Conservation (phyloP, 306 rosid genomes). For the Cotoneaster glaucophyllus region DNA sequence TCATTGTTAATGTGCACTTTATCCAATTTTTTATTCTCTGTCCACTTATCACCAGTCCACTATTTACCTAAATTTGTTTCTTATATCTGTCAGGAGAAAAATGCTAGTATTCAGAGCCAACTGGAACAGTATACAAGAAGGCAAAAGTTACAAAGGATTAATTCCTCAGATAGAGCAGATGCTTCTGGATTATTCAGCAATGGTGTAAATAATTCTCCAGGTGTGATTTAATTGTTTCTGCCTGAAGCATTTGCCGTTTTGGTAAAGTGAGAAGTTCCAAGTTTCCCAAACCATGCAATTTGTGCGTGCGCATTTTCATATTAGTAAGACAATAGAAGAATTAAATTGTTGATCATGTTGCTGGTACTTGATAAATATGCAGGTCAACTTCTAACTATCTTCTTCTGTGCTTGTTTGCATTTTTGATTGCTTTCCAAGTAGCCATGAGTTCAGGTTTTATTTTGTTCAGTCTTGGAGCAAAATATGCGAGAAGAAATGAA, state of each 20-base stretch:
- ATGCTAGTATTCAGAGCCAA: slow-evolving; percentile 35
- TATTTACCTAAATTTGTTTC: neutral
- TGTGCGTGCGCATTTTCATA: neutral
- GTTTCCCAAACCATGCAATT: neutral
- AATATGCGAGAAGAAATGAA: neutral
- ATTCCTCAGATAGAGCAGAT: slow-evolving; percentile 36
- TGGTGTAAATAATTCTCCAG: slow-evolving; percentile 48
- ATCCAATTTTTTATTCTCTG: neutral
- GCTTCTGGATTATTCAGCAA: slow-evolving; percentile 26
- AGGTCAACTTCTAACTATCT: neutral
- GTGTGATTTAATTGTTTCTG: slow-evolving; percentile 27
- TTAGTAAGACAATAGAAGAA: neutral
- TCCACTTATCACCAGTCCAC: neutral
- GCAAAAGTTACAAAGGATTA: slow-evolving; percentile 52
- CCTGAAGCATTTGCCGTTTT: neutral
- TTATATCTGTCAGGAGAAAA: slow-evolving; percentile 40
- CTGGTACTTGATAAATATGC: neutral
- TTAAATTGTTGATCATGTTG: neutral
- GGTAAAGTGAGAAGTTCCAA: neutral
- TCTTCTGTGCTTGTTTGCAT: neutral
- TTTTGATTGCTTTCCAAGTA: neutral
- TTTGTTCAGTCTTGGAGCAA: neutral
- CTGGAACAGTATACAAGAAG: slow-evolving; percentile 36
- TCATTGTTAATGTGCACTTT: neutral
- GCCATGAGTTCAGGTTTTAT: neutral